Conservation (phyloP, 2,329 filamentous ascomycete genomes). For the Raffaelea arxii region DNA sequence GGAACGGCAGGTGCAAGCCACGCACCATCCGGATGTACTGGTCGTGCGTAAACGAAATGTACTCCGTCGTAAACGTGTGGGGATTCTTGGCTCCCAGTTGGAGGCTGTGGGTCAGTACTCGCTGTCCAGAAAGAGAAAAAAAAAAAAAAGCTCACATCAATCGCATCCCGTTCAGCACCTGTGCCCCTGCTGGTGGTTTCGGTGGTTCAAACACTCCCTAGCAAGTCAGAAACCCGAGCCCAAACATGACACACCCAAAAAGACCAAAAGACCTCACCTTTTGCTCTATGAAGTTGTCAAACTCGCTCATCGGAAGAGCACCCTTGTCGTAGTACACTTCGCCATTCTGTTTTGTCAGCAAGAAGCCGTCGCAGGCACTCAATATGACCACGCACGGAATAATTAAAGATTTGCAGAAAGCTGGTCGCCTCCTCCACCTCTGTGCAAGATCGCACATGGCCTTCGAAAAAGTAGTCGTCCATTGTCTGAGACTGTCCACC, state of each 20-base stretch:
- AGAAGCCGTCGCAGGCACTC: not conserved
- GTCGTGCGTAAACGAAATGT: conserved; percentile 41
- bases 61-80: conserved; percentile 47
- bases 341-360: conserved; percentile 30
- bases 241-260: not conserved
- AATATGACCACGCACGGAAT: conserved; percentile 33
- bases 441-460: conserved; percentile 36
- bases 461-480: conserved; percentile 50
- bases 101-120: no score
- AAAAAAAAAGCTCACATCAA: conserved; percentile 36
- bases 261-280: conserved; percentile 28
- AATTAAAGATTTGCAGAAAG: conserved; percentile 51
- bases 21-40: conserved; percentile 48
- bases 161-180: conserved; percentile 40
- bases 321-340: conserved; percentile 43
- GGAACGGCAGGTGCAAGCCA: conserved; percentile 41
- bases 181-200: conserved; percentile 30
- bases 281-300: conserved; percentile 45
- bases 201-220: conserved; percentile 45
- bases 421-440: conserved; percentile 41
- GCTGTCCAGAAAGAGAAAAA: not conserved
- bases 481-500: no score
- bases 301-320: conserved; percentile 34
- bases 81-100: conserved; percentile 46
- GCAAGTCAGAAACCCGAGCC: not conserved